Evolutionary conservation across 768 basidiomycete species (phyloP).

Genomic region (Naematelia aurantialba): DNA sequence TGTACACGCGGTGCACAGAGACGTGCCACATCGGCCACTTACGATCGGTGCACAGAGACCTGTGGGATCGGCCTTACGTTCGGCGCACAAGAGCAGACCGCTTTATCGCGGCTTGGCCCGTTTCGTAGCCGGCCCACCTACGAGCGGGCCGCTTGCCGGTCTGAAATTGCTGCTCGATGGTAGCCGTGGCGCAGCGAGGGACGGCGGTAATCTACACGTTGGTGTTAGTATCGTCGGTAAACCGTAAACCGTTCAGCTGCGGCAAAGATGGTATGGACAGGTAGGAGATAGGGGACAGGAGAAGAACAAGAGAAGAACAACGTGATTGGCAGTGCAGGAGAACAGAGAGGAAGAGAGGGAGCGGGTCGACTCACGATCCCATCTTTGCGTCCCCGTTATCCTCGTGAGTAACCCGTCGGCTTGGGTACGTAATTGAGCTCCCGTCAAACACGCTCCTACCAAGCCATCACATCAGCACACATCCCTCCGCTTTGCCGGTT

Average conservation of each 20-base stretch:
- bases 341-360: background rate
- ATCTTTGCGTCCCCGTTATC: slow-evolving; percentile 56
- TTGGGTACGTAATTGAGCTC: slow-evolving; percentile 67
- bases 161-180: slow-evolving; percentile 43
- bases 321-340: background rate
- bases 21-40: too few species aligned
- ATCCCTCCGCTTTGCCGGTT: slow-evolving; percentile 4
- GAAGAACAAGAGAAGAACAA: background rate
- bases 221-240: background rate
- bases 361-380: slow-evolving; percentile 39
- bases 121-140: slow-evolving; percentile 12
- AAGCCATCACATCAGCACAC: background rate
- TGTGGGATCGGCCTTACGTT: too few species aligned
- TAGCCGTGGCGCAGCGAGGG: slow-evolving; percentile 34
- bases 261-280: background rate
- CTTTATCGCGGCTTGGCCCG: slow-evolving; percentile 25
- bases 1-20: too few species aligned
- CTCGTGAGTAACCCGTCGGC: slow-evolving; percentile 84
- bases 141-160: slow-evolving; percentile 21
- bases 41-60: too few species aligned
- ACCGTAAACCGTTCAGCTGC: background rate
- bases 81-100: too few species aligned
- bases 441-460: slow-evolving; percentile 68
- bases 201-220: slow-evolving; percentile 30
- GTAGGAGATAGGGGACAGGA: background rate